Evolutionary conservation across 345 rosid species (phyloP), one percentile per base, ranked within the genome.

Genomic region (Salix dunnii): DNA sequence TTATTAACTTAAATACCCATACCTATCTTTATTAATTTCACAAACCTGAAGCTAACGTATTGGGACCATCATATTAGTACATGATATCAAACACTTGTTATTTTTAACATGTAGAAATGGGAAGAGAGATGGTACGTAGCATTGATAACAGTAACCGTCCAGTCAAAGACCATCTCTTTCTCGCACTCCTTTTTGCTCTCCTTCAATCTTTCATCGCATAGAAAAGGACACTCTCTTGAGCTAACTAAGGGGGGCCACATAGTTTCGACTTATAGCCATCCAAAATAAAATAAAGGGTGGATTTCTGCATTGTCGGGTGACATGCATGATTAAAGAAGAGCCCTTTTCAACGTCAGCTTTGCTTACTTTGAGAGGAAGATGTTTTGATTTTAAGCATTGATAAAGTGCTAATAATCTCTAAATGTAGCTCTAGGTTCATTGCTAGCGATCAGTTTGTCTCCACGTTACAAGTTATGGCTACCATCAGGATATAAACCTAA

Each of bases 181-280:
- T 10, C 60, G 2, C 7, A 10, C 46, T 42, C 25, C 23, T 2
- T 46, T 40, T 43, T 68, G 51, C 72, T 71, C 13, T n/a, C 60
- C 73, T 67, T 78, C 82, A 80, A 77, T 78, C 65, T 85, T 82
- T 80, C 82, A 67, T 78, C 43, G 64, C 68, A 40, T 27, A 33
- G 75, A 31, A 31, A 70, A 72, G 79, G 77, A 76, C 85, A 72
- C 74, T 68, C 51, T 28, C 62, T 62, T 75, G 35, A 71, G 72
- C 63, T 42, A 36, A 51, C 5, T 4, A 6, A 7, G 11, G 8
- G 66, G 75, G 49, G 65, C 73, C 73, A 38, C 25, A 25, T 53
- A 36, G 8, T 76, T 73, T 78, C 73, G 79, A 81, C 71, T 68
- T 53, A n/a, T 33, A 33, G 28, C 18, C 31, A 70, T 74, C 74